Percentiles rank a stretch among this genome's conserved stretches.
Conservation (phyloP, 2,329 filamentous ascomycete species). For the Xylaria sp. region DNA sequence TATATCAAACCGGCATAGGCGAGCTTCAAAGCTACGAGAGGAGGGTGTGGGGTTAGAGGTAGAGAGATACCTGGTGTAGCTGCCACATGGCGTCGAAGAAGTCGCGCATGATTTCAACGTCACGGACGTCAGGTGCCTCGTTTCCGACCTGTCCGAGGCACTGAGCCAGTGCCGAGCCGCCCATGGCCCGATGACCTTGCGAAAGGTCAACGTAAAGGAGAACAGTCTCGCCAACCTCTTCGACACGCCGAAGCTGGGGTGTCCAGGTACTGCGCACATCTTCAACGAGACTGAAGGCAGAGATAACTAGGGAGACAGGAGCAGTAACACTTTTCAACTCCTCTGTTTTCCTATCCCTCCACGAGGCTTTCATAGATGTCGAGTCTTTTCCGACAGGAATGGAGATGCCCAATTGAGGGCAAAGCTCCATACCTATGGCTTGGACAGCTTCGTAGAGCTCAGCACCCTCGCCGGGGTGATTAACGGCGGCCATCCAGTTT, state of each 20-base stretch:
- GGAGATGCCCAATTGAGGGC: slow-evolving; percentile 84
- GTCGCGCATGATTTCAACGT: slow-evolving; percentile 79
- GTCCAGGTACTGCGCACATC: slow-evolving; percentile 91
- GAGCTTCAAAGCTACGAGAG: slow-evolving; percentile 18
- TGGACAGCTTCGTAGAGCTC: slow-evolving; percentile 92
- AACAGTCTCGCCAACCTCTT: slow-evolving; percentile 86
- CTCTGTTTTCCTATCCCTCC: slow-evolving; percentile 71
- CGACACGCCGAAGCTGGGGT: slow-evolving; percentile 77
- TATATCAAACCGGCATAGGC: too few species aligned
- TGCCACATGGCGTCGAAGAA: slow-evolving; percentile 85
- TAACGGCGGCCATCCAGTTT: slow-evolving; percentile 99
- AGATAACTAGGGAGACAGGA: slow-evolving; percentile 87
- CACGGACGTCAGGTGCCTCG: slow-evolving; percentile 82
- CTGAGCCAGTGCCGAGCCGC: slow-evolving; percentile 89
- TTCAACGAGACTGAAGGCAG: slow-evolving; percentile 83
- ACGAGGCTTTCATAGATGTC: slow-evolving; percentile 98
- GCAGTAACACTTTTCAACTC: slow-evolving; percentile 85
- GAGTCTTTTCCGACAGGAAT: slow-evolving; percentile 98
- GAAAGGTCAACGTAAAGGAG: slow-evolving; percentile 92
- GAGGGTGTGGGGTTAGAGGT: not conserved
- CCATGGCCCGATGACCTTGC: slow-evolving; percentile 76
- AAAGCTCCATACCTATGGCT: slow-evolving; percentile 90
- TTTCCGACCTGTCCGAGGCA: slow-evolving; percentile 84
- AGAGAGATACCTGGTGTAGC: slow-evolving; percentile 58
- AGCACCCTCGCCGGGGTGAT: slow-evolving; percentile 88